A percentile compares a stretch with the other conserved stretches of the same genome.
phyloP scores from a whole-genome alignment of 2,329 filamentous ascomycete genomes.

The Chaetomium sp. region DNA sequence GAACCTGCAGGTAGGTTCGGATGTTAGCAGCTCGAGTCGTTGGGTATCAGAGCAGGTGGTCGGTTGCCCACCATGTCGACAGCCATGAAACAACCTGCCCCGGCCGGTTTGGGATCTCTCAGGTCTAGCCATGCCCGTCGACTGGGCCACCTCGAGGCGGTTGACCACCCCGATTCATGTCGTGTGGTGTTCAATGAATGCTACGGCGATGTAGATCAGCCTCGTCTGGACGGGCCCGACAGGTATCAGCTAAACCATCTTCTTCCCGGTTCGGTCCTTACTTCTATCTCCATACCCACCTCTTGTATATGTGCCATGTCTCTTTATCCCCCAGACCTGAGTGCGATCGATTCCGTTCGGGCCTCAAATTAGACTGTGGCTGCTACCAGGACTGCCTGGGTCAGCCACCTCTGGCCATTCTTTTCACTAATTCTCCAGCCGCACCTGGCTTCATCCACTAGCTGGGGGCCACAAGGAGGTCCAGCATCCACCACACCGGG shows the following conservation, averaged over 20 bases:
- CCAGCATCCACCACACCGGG: background rate
- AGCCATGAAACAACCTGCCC: background rate
- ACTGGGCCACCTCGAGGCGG: background rate
- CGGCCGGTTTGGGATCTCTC: background rate
- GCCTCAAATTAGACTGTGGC: background rate
- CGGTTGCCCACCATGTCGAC: background rate
- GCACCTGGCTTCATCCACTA: background rate
- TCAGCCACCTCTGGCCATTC: background rate
- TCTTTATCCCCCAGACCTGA: background rate
- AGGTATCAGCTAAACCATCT: background rate
- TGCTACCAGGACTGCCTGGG: background rate
- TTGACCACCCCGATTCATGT: background rate
- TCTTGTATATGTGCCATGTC: background rate
- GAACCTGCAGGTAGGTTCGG: background rate
- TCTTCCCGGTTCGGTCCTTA: background rate
- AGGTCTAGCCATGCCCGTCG: background rate
- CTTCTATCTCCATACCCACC: slow-evolving; percentile 1
- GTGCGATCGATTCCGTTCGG: background rate
- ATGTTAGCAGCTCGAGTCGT: slow-evolving; percentile 4
- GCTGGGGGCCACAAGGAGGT: background rate
- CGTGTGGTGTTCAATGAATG: background rate
- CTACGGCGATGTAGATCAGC: background rate
- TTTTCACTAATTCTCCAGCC: background rate
- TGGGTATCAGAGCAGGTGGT: background rate
- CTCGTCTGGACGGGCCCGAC: background rate